phyloP scores from a whole-genome alignment of 148 eudicot species.

The Silene latifolia region DNA sequence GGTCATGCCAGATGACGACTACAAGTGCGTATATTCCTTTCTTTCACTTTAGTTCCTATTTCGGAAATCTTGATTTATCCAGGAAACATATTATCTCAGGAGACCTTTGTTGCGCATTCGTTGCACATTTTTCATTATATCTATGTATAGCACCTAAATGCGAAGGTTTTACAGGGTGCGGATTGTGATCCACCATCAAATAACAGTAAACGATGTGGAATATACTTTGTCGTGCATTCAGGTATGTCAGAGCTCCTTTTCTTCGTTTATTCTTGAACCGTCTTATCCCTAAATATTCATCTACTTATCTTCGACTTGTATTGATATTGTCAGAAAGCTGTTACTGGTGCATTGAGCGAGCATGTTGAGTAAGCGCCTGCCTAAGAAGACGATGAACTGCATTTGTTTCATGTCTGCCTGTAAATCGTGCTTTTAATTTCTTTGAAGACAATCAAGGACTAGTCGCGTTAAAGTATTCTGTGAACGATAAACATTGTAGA shows the following conservation, averaged over 20 bases:
- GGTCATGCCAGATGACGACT: constrained; percentile 47
- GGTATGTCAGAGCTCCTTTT: constrained; percentile 32
- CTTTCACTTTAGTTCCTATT: background rate
- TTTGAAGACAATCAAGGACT: background rate
- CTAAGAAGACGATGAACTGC: constrained; percentile 4
- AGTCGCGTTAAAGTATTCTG: background rate
- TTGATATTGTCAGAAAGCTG: constrained; percentile 50
- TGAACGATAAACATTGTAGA: too few species aligned
- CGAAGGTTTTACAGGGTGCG: constrained; percentile 48
- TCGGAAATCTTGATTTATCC: background rate
- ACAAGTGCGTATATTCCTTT: constrained; percentile 41
- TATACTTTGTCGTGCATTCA: constrained; percentile 68
- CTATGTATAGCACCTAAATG: too few species aligned
- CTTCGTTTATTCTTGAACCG: background rate
- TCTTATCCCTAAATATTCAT: background rate
- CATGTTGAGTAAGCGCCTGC: constrained; percentile 8
- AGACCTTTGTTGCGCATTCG: too few species aligned
- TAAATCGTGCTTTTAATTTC: background rate
- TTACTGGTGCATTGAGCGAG: constrained; percentile 34
- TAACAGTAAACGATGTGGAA: constrained; percentile 64
- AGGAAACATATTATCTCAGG: too few species aligned
- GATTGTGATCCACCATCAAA: constrained; percentile 81
- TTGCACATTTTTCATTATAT: too few species aligned
- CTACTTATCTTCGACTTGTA: background rate
- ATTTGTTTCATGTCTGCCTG: constrained; percentile 6